These are phyloP conservation scores for Cladosporium colombiae DNA, from an alignment of 2,329 filamentous ascomycete species.

Conservation along the genomic window DNA sequence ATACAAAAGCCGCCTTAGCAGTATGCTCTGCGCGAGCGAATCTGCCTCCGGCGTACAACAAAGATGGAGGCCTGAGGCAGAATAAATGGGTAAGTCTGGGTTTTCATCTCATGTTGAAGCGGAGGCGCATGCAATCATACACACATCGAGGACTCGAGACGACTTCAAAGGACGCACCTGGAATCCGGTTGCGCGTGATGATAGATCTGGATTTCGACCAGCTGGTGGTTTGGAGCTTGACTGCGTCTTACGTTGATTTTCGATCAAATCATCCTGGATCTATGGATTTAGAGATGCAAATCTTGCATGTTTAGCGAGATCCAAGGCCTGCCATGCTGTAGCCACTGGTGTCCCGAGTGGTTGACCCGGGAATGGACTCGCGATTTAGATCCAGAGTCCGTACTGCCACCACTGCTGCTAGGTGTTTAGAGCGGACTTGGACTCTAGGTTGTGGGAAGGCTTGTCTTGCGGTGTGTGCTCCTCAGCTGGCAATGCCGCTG, in stretches of 20 bases:
- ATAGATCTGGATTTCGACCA: not conserved
- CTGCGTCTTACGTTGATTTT: not conserved
- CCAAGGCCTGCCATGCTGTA: not conserved
- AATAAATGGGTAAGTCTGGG: slow-evolving; percentile 78
- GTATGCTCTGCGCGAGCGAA: slow-evolving; percentile 79
- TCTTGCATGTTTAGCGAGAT: not conserved
- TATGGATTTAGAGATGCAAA: not conserved
- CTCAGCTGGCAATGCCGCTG: not conserved
- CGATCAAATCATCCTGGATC: not conserved
- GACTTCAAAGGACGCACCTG: not conserved
- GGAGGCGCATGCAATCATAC: not conserved
- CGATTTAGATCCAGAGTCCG: not conserved
- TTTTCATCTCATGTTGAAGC: not conserved
- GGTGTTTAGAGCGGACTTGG: not conserved
- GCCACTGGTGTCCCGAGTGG: not conserved
- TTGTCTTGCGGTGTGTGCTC: not conserved
- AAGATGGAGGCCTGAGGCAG: slow-evolving; percentile 64
- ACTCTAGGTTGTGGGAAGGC: not conserved
- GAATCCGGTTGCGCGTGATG: not conserved
- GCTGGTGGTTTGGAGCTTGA: not conserved
- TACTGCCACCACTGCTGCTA: not conserved
- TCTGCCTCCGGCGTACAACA: slow-evolving; percentile 59
- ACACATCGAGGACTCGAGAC: not conserved
- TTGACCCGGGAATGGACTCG: not conserved
- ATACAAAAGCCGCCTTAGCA: slow-evolving; percentile 81